These are phyloP conservation scores for Melanomma pulvis-pyrius DNA, from an alignment of 495 filamentous ascomycete genomes.

Conservation along the genomic window DNA sequence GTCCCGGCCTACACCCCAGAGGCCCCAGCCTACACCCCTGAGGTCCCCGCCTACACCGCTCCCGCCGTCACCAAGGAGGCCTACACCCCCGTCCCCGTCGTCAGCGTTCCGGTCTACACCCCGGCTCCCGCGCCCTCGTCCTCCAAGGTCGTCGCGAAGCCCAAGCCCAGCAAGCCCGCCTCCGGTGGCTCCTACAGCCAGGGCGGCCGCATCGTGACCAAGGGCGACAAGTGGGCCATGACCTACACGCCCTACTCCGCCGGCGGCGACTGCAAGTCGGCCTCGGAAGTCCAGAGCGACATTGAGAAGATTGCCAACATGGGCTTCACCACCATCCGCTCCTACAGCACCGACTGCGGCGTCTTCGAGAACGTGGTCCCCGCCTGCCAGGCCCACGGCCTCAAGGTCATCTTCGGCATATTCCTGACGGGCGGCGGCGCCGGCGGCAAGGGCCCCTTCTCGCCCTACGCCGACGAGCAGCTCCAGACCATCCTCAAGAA, in stretches of 20 bases:
- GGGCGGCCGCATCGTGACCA: conserved; percentile 46
- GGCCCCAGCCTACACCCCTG: conserved; percentile 67
- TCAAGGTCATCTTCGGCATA: conserved; percentile 84
- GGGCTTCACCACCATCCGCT: conserved; percentile 80
- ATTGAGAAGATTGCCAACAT: conserved; percentile 67
- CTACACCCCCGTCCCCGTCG: conserved; percentile 33
- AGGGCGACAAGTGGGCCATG: conserved; percentile 75
- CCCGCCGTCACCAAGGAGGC: conserved; percentile 11
- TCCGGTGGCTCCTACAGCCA: conserved; percentile 18
- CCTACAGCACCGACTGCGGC: conserved; percentile 91
- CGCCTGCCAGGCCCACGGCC: conserved; percentile 60
- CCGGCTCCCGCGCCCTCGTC: background rate
- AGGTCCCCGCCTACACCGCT: conserved; percentile 56
- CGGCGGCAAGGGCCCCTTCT: conserved; percentile 41
- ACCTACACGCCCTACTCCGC: conserved; percentile 84
- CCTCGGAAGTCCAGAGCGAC: conserved; percentile 62
- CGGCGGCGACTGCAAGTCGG: conserved; percentile 66
- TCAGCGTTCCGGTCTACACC: conserved; percentile 29
- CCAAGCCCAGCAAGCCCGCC: conserved; percentile 33
- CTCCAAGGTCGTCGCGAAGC: conserved; percentile 23
- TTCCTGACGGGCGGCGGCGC: conserved; percentile 69
- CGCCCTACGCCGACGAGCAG: conserved; percentile 57
- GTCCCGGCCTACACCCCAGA: conserved; percentile 52
- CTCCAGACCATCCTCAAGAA: conserved; percentile 64
- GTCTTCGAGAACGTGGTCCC: conserved; percentile 73